Conservation (phyloP, 1,284 basidiomycete species). For the Pseudozyma sp. region DNA sequence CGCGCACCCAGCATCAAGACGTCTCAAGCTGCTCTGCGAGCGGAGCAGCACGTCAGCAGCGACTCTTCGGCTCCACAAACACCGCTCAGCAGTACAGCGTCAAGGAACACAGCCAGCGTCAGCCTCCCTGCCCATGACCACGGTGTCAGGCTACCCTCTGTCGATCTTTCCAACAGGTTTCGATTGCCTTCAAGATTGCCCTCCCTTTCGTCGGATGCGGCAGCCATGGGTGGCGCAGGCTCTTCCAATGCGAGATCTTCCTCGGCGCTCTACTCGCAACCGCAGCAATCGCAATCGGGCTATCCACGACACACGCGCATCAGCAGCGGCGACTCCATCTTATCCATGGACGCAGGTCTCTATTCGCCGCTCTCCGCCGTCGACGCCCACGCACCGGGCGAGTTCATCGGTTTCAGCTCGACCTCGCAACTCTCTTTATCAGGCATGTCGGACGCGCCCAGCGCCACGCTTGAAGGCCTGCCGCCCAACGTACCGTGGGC, state of each 20-base stretch:
- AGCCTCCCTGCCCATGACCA: conserved; percentile 14
- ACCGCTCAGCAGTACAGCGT: conserved; percentile 11
- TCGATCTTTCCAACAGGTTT: conserved; percentile 20
- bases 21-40: conserved; percentile 3
- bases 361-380: conserved; percentile 33
- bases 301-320: conserved; percentile 36
- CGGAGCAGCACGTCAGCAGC: conserved; percentile 7
- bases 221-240: conserved; percentile 4
- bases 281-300: conserved; percentile 14
- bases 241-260: conserved; percentile 18
- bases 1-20: conserved; percentile 47
- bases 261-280: conserved; percentile 25
- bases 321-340: conserved; percentile 35
- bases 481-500: conserved; percentile 40
- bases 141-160: conserved; percentile 22
- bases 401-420: conserved; percentile 33
- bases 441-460: conserved; percentile 47
- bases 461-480: conserved; percentile 36
- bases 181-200: conserved; percentile 36
- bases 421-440: conserved; percentile 46
- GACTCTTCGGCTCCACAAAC: conserved; percentile 12
- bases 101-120: conserved; percentile 2
- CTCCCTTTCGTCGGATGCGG: conserved; percentile 24
- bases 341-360: conserved; percentile 22
- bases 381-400: conserved; percentile 16